phyloP scores from a whole-genome alignment of 441 rosid species.

The Euphorbia celastroides region DNA sequence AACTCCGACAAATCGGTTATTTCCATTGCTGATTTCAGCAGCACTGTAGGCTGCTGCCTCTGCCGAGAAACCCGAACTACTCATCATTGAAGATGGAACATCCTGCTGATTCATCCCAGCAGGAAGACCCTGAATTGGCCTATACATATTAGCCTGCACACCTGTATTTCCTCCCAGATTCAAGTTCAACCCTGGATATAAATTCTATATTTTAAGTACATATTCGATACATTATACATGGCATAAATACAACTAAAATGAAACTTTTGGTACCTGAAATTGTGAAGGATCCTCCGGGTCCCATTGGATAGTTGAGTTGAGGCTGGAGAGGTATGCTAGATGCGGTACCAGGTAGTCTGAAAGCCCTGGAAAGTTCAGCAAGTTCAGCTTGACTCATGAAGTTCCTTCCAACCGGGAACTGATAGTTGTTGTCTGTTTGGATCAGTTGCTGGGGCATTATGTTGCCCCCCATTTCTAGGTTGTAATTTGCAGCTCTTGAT shows the following conservation, averaged over 20 bases:
- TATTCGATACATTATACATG: neutral
- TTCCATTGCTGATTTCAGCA: conserved; percentile 26
- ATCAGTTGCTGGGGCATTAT: conserved; percentile 33
- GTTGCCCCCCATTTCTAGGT: conserved; percentile 40
- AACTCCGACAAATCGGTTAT: conserved; percentile 42
- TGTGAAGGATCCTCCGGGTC: conserved; percentile 30
- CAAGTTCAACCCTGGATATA: conserved; percentile 37
- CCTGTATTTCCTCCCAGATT: conserved; percentile 48
- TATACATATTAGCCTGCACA: conserved; percentile 23
- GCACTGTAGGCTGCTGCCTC: conserved; percentile 38
- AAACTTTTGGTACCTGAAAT: conserved; percentile 28
- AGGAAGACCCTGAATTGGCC: conserved; percentile 25
- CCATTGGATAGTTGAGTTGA: conserved; percentile 38
- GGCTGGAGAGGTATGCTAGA: conserved; percentile 38
- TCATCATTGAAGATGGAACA: conserved; percentile 27
- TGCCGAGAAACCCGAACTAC: conserved; percentile 20
- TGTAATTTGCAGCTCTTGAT: conserved; percentile 39
- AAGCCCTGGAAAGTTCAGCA: conserved; percentile 64
- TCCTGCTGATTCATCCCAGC: conserved; percentile 35
- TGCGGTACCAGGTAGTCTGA: conserved; percentile 31
- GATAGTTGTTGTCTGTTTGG: conserved; percentile 39
- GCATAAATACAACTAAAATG: neutral
- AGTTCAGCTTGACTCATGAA: conserved; percentile 42
- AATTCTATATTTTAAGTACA: neutral
- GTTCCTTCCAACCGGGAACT: conserved; percentile 39